Evolutionary conservation across 805 yeast genomes (phyloP), one percentile per base, ranked within the genome.

Genomic region (Wickerhamiella domercqiae): DNA sequence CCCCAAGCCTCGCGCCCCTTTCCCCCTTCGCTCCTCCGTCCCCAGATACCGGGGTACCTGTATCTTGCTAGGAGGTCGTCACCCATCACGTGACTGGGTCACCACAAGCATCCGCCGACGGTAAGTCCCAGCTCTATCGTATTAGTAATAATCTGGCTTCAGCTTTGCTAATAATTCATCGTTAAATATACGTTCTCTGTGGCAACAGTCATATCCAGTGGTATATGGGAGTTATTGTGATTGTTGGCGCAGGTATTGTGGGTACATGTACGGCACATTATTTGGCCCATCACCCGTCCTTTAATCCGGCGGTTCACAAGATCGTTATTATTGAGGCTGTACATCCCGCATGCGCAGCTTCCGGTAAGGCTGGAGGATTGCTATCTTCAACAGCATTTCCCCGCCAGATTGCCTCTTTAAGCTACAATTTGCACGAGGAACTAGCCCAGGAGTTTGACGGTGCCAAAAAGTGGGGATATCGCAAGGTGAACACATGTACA

Each of bases 381-480:
- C 60, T 87, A 36, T 96, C 97, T 1, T 68, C 80, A 17, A 86
- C 96, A 93, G 97, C 97, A 0, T 90, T 90, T 57, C 98, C 98
- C 0, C 84, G 78, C 49, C 94, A 82, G 56, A 73, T 87, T 36
- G 97, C 84, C 5, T 90, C 94, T 0, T 63, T 87, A 38, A 77
- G 93, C 34, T 90, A 84, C 60, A 70, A 71, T 45, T 65, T 87
- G 44, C 98, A 87, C 60, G 82, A 78, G 51, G 78, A 84, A 41
- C 66, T 87, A 32, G 71, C 93, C 5, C 74, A 76, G 41, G 68
- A 73, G 59, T 81, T 73, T 56, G 68, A 74, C 47, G 98, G 98
- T n/a, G 84, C 64, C 34, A 65, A 68, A 29, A 78, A 78, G 48
- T 87, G 97, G 97, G 97, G 93, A 19, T 87, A 83, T 56, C 73